Percentiles rank a stretch among this genome's conserved stretches.
phyloP scores from a whole-genome alignment of 2,329 filamentous ascomycete genomes.

The Acephala macrosclerotiorum region DNA sequence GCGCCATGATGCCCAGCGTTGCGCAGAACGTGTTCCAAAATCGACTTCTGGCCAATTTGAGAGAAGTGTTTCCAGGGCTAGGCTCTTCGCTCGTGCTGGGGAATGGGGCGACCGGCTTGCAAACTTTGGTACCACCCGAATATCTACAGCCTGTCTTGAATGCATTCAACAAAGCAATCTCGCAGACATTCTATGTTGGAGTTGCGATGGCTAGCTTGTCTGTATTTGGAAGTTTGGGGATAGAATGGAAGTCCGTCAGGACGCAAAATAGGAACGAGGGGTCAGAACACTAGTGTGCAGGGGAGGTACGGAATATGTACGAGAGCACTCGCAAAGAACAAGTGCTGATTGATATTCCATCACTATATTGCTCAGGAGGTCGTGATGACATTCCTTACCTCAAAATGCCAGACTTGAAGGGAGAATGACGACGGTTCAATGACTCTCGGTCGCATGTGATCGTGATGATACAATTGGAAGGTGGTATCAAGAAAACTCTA shows the following conservation, averaged over 20 bases:
- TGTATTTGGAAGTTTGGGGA: too few species aligned
- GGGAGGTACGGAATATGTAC: too few species aligned
- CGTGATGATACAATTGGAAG: neutral
- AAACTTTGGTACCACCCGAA: constrained; percentile 49
- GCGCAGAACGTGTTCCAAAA: constrained; percentile 41
- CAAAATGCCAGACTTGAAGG: too few species aligned
- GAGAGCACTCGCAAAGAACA: too few species aligned
- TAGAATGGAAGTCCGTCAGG: too few species aligned
- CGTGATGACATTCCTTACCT: too few species aligned
- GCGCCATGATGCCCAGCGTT: constrained; percentile 45
- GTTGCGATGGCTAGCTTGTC: neutral
- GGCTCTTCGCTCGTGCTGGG: constrained; percentile 56
- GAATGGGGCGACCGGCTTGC: constrained; percentile 59
- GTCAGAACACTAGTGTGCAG: too few species aligned
- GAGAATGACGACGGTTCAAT: too few species aligned
- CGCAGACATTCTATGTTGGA: constrained; percentile 37
- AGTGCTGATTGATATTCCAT: too few species aligned
- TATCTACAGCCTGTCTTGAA: constrained; percentile 53
- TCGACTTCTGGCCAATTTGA: constrained; percentile 60
- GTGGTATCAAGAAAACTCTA: neutral
- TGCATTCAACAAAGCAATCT: constrained; percentile 62
- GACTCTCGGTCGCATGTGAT: neutral
- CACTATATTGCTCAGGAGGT: too few species aligned
- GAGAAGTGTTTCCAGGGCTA: constrained; percentile 49
- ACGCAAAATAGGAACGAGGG: too few species aligned